A percentile compares a stretch with the other conserved stretches of the same genome.
phyloP scores from a whole-genome alignment of 2,329 filamentous ascomycete species.

The Aspergillus aculeatus region DNA sequence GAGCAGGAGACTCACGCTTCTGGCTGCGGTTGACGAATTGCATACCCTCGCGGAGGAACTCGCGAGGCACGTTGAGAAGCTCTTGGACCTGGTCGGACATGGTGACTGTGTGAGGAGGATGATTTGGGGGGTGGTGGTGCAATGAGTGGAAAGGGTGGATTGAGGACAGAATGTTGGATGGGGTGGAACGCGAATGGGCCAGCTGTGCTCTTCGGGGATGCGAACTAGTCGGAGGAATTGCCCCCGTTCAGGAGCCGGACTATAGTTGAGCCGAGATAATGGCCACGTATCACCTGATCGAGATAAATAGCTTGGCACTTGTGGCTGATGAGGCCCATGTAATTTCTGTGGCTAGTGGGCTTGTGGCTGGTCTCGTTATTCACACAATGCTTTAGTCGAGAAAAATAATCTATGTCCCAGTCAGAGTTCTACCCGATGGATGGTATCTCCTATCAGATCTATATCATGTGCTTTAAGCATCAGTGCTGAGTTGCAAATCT shows the following conservation, averaged over 20 bases:
- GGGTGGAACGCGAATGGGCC: constrained; percentile 5
- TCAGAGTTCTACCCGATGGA: no score
- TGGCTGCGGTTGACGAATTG: constrained; percentile 24
- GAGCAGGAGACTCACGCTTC: constrained; percentile 20
- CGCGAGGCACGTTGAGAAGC: constrained; percentile 24
- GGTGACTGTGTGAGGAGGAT: constrained; percentile 6
- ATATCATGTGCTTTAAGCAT: no score
- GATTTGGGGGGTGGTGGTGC: neutral
- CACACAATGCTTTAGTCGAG: no score
- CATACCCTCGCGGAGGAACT: constrained; percentile 24
- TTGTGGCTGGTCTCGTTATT: neutral
- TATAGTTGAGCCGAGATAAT: neutral
- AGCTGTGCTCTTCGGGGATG: constrained; percentile 7
- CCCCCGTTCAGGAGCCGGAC: constrained; percentile 1
- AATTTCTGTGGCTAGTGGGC: neutral
- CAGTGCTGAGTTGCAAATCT: no score
- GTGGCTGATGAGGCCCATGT: neutral
- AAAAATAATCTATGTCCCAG: no score
- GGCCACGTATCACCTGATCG: constrained; percentile 4
- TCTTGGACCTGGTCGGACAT: constrained; percentile 27
- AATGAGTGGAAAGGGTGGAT: neutral
- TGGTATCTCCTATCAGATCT: no score
- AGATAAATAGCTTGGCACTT: neutral
- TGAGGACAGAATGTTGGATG: neutral
- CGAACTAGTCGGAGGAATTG: neutral